phyloP scores from a whole-genome alignment of 345 rosid genomes.

The Pugionium cornutum region DNA sequence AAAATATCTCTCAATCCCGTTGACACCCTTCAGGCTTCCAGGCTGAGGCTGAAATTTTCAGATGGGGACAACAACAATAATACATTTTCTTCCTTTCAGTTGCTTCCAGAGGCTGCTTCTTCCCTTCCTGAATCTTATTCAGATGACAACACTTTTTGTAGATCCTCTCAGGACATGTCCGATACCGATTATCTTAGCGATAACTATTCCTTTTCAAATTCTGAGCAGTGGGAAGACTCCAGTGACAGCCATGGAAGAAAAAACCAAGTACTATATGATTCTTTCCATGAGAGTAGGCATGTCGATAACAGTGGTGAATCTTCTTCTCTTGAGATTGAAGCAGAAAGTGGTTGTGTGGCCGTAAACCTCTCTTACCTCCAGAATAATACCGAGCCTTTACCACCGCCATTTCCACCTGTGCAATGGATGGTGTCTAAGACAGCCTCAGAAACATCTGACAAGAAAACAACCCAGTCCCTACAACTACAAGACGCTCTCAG shows the following conservation, averaged over 20 bases:
- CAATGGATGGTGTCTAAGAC: conserved; percentile 63
- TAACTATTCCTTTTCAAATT: conserved; percentile 63
- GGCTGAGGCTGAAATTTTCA: conserved; percentile 71
- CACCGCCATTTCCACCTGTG: conserved; percentile 81
- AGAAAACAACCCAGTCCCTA: conserved; percentile 41
- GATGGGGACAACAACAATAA: conserved; percentile 49
- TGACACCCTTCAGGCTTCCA: conserved; percentile 61
- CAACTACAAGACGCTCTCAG: conserved; percentile 40
- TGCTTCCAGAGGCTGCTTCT: conserved; percentile 69
- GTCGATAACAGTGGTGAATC: conserved; percentile 48
- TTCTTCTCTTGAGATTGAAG: conserved; percentile 51
- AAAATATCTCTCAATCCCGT: conserved; percentile 78
- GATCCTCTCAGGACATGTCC: conserved; percentile 71
- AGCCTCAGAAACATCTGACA: conserved; percentile 40
- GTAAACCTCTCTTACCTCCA: conserved; percentile 41
- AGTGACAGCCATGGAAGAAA: conserved; percentile 50
- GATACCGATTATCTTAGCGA: conserved; percentile 61
- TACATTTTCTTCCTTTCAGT: conserved; percentile 78
- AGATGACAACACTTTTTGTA: conserved; percentile 84
- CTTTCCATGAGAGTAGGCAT: conserved; percentile 43
- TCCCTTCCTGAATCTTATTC: conserved; percentile 54
- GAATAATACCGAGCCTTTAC: conserved; percentile 46
- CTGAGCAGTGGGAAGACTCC: conserved; percentile 92
- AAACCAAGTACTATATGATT: conserved; percentile 50
- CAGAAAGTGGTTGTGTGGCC: conserved; percentile 41